Base-by-base conservation (phyloP, 768 basidiomycete species). In the Mycena capillaripes region DNA sequence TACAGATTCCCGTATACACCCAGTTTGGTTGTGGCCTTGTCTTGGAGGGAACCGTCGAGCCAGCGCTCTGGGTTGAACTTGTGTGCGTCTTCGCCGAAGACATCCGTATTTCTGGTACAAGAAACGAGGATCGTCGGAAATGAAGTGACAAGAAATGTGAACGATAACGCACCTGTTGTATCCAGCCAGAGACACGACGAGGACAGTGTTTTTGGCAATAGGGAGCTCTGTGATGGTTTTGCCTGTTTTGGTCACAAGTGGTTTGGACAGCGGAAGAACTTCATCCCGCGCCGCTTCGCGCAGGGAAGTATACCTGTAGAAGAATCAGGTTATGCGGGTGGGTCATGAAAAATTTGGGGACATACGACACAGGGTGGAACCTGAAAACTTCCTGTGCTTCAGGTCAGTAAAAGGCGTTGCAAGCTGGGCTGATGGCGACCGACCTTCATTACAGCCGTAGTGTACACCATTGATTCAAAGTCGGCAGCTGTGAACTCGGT, bases 41-140 rank as follows among this genome's bases (percentile, higher is more conserved):
- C n/a, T n/a, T 81, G 77, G 2, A 78, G 78, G 5, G 78, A 72
- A 16, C 78, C 77, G 69, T 73, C 78, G n/a, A 90, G 73, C 90
- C 90, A 92, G 66, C 91, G 81, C 59, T 89, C 87, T 4, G 89
- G 89, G 55, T 88, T 86, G 78, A 87, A 92, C 23, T 79, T 76
- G 62, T 88, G 75, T 2, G 90, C 88, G 74, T 91, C 89, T n/a
- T 85, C 83, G 4, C 91, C 91, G 81, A 90, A 92, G 17, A 89
- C 77, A 23, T 84, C 84, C 50, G 81, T 81, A 71, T 88, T 87
- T 71, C 86, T 88, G 65, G 30, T 6, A 50, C 10, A 19, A 30
- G 10, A 32, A n/a, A 44, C 56, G 14, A 68, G 19, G 59, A 44
- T 21, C 4, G 30, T 8, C 30, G 16, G 34, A n/a, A n/a, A n/a